Evolutionary conservation across 1,284 basidiomycete species (phyloP).

Genomic region (Marasmius sp.): DNA sequence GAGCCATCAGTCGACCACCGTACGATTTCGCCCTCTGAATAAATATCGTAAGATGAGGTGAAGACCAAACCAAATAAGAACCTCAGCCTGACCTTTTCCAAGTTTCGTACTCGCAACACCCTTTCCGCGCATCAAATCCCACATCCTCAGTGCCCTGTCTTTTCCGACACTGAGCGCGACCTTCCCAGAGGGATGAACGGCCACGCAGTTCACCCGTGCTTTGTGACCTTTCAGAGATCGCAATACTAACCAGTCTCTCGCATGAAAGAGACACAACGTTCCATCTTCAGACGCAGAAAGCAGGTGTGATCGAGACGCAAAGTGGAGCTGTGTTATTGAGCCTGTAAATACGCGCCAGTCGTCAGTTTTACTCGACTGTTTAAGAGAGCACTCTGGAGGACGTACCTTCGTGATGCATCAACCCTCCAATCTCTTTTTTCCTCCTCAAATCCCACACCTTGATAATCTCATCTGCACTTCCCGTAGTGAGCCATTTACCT

Average conservation of each 20-base stretch:
- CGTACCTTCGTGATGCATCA: constrained; percentile 91
- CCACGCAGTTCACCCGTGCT: constrained; percentile 86
- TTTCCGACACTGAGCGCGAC: constrained; percentile 90
- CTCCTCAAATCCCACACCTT: constrained; percentile 97
- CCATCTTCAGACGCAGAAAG: constrained; percentile 91
- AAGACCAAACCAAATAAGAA: not conserved
- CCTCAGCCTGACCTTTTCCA: constrained; percentile 63
- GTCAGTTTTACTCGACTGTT: not conserved
- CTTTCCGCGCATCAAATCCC: constrained; percentile 96
- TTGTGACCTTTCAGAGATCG: constrained; percentile 91
- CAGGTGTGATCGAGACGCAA: constrained; percentile 88
- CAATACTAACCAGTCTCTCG: constrained; percentile 91
- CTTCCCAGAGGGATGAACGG: constrained; percentile 91
- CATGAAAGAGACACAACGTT: constrained; percentile 86
- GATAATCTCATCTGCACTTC: constrained; percentile 92
- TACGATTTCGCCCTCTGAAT: constrained; percentile 82
- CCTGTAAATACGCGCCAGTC: constrained; percentile 40
- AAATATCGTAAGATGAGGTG: not conserved
- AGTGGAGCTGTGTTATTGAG: constrained; percentile 87
- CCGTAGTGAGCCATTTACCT: constrained; percentile 95
- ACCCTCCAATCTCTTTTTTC: constrained; percentile 88
- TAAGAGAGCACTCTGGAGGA: constrained; percentile 12
- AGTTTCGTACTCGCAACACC: constrained; percentile 87
- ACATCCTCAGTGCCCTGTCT: constrained; percentile 91
- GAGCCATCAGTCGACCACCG: constrained; percentile 79